Conservation (phyloP, 257 asterid genomes). For the Salvia hispanica region DNA sequence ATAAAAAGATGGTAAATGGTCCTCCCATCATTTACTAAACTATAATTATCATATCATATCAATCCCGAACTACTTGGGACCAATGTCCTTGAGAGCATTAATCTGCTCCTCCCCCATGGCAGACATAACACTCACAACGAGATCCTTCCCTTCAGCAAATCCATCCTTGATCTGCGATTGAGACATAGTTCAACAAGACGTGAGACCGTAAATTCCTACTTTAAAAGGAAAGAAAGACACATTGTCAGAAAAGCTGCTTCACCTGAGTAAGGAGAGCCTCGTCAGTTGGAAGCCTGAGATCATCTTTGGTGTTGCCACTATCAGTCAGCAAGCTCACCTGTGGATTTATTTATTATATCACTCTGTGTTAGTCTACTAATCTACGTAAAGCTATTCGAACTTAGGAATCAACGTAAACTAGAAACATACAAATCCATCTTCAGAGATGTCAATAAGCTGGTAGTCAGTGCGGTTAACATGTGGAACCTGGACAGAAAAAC, state of each 20-base stretch:
- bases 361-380: neutral
- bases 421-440: slow-evolving; percentile 86
- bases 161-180: slow-evolving; percentile 76
- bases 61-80: slow-evolving; percentile 50
- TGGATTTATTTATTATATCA: neutral
- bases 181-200: neutral
- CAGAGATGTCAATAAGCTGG: slow-evolving; percentile 92
- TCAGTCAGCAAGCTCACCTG: slow-evolving; percentile 90
- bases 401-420: neutral
- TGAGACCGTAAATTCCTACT: neutral
- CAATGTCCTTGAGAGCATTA: slow-evolving; percentile 80
- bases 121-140: slow-evolving; percentile 88
- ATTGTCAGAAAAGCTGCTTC: neutral
- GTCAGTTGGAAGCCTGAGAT: slow-evolving; percentile 90
- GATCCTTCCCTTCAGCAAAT: slow-evolving; percentile 82
- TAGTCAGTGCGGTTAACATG: slow-evolving; percentile 88
- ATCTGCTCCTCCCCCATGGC: slow-evolving; percentile 99
- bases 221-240: too few species aligned
- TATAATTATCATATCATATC: neutral
- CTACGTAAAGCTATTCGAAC: too few species aligned
- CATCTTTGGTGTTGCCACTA: slow-evolving; percentile 89
- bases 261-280: slow-evolving; percentile 73
- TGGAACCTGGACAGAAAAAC: slow-evolving; percentile 61
- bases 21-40: slow-evolving; percentile 37
- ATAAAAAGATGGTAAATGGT: slow-evolving; percentile 16